Conservation (phyloP, 2,329 filamentous ascomycete species). For the Colletotrichum brevisporum region DNA sequence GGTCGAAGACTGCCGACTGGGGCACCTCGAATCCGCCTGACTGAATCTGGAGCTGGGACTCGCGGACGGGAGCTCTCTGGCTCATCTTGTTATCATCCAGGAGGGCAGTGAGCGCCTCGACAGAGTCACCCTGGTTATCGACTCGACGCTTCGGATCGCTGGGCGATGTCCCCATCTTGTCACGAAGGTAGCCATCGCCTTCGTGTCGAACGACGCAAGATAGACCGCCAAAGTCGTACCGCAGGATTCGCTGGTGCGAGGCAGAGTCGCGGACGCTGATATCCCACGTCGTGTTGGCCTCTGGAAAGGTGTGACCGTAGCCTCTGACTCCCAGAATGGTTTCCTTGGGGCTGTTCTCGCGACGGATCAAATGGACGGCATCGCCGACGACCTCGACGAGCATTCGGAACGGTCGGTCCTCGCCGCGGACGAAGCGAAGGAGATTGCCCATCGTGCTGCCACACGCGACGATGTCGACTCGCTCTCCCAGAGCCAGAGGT, state of each 20-base stretch:
- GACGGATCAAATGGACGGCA: constrained; percentile 74
- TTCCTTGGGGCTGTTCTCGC: constrained; percentile 72
- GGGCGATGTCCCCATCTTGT: constrained; percentile 6
- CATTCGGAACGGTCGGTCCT: constrained; percentile 68
- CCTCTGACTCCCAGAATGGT: constrained; percentile 68
- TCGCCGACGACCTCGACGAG: constrained; percentile 67
- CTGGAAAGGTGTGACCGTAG: constrained; percentile 77
- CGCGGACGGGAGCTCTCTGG: background rate
- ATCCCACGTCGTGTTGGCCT: constrained; percentile 76
- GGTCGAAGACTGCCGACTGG: constrained; percentile 56
- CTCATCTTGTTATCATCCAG: background rate
- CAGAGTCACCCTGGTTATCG: background rate
- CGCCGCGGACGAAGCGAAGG: constrained; percentile 65
- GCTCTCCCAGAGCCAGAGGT: constrained; percentile 46
- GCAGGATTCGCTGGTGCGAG: constrained; percentile 74
- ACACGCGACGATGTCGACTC: constrained; percentile 71
- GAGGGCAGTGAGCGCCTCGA: constrained; percentile 4
- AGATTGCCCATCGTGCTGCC: constrained; percentile 74
- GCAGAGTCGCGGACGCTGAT: constrained; percentile 64
- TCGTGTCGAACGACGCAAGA: constrained; percentile 69
- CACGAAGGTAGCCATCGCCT: constrained; percentile 67
- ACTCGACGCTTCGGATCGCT: background rate
- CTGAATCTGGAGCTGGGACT: constrained; percentile 1
- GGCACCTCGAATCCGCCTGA: constrained; percentile 46
- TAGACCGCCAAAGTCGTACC: constrained; percentile 69